Evolutionary conservation across 2,329 filamentous ascomycete genomes (phyloP).

Genomic region (Calonectria hongkongensis): DNA sequence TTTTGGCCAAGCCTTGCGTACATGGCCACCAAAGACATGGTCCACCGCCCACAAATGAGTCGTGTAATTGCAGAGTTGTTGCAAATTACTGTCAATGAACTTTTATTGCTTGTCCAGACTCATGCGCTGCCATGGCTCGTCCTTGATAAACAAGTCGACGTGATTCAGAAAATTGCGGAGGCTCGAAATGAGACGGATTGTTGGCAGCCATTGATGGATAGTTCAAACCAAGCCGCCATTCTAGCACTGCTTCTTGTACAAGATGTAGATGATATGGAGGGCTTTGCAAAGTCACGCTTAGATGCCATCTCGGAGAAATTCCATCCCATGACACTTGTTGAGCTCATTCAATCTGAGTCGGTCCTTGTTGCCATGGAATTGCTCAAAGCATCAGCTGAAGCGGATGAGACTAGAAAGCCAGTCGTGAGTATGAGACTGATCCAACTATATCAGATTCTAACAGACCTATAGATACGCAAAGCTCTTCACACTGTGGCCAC

Average conservation of each 20-base stretch:
- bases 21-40: slow-evolving; percentile 87
- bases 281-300: slow-evolving; percentile 81
- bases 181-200: slow-evolving; percentile 82
- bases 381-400: slow-evolving; percentile 85
- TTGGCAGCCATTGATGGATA: slow-evolving; percentile 73
- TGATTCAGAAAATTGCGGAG: slow-evolving; percentile 87
- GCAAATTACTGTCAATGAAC: slow-evolving; percentile 82
- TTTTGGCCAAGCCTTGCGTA: slow-evolving; percentile 93
- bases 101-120: slow-evolving; percentile 85
- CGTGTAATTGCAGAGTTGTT: slow-evolving; percentile 88
- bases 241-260: slow-evolving; percentile 77
- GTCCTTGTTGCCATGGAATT: slow-evolving; percentile 87
- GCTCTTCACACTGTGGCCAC: slow-evolving; percentile 68
- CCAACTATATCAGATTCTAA: slow-evolving; percentile 50
- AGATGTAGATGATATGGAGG: slow-evolving; percentile 74
- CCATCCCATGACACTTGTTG: slow-evolving; percentile 77
- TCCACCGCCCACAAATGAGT: slow-evolving; percentile 86
- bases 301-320: slow-evolving; percentile 82
- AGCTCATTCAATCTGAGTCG: slow-evolving; percentile 84
- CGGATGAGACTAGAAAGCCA: slow-evolving; percentile 71
- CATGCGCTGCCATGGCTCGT: slow-evolving; percentile 92
- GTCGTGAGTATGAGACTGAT: slow-evolving; percentile 68
- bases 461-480: slow-evolving; percentile 64
- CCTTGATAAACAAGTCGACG: slow-evolving; percentile 83
- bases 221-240: slow-evolving; percentile 74